Percentiles rank a stretch among this genome's conserved stretches.
phyloP scores from a whole-genome alignment of 1,284 basidiomycete species.

The Melampsora americana region DNA sequence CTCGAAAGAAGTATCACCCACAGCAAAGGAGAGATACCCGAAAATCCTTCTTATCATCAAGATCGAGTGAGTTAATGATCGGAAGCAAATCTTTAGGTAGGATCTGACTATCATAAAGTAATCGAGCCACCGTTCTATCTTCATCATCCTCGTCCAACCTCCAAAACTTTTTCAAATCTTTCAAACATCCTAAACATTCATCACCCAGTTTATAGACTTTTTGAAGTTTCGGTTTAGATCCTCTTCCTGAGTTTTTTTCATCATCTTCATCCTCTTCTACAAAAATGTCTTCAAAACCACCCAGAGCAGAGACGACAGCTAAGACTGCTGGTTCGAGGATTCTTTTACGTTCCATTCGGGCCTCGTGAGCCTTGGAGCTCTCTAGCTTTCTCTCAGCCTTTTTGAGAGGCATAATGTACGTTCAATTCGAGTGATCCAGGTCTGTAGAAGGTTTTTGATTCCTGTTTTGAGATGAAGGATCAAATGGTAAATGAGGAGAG shows the following conservation, averaged over 20 bases:
- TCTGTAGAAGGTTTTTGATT: too few relatives aligned
- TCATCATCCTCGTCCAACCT: conserved; percentile 90
- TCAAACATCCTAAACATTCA: conserved; percentile 65
- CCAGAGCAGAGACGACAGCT: conserved; percentile 47
- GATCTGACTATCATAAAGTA: conserved; percentile 77
- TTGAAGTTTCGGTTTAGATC: conserved; percentile 41
- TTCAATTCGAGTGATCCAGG: too few relatives aligned
- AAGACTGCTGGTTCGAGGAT: conserved; percentile 34
- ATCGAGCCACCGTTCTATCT: conserved; percentile 84
- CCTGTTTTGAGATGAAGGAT: too few relatives aligned
- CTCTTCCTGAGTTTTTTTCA: conserved; percentile 48
- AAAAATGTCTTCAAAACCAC: conserved; percentile 49
- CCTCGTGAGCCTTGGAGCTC: neutral
- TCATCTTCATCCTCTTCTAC: conserved; percentile 45
- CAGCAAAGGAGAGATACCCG: conserved; percentile 78
- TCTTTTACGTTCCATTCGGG: conserved; percentile 17
- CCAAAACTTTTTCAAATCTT: conserved; percentile 91
- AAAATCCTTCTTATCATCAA: conserved; percentile 68
- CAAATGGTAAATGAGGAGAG: too few relatives aligned
- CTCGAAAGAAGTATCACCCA: conserved; percentile 49
- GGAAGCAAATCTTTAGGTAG: conserved; percentile 79
- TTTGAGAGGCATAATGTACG: neutral
- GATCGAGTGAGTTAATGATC: conserved; percentile 63
- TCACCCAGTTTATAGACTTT: conserved; percentile 6
- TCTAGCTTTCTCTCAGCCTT: conserved; percentile 12